Evolutionary conservation across 208 protist genomes (phyloP).

Genomic region (Lotmaria passim): DNA sequence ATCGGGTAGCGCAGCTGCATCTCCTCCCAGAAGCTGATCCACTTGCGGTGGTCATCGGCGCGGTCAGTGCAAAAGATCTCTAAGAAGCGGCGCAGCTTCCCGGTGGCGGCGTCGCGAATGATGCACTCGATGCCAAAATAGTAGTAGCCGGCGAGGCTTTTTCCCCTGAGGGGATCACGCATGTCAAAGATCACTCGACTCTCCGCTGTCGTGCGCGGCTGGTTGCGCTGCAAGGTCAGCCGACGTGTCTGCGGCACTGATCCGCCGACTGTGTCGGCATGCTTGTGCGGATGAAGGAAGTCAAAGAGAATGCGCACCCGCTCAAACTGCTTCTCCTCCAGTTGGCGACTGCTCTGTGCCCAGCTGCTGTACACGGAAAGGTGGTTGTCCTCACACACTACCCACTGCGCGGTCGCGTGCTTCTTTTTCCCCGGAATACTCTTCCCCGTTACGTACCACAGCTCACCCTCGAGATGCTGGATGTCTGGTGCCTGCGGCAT

Average conservation of each 20-base stretch:
- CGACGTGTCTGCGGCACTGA: constrained; percentile 17
- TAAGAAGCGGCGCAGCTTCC: constrained; percentile 31
- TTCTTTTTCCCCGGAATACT: constrained; percentile 38
- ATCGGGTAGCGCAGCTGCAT: constrained; percentile 41
- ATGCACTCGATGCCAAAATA: constrained; percentile 67
- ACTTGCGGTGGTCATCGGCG: constrained; percentile 41
- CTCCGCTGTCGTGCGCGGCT: constrained; percentile 11
- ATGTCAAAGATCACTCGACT: constrained; percentile 19
- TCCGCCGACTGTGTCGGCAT: constrained; percentile 13
- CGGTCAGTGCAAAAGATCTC: constrained; percentile 55
- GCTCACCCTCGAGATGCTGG: constrained; percentile 52
- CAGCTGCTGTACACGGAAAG: constrained; percentile 56
- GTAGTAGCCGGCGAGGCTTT: constrained; percentile 36
- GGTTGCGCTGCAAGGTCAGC: constrained; percentile 16
- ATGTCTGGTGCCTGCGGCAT: constrained; percentile 14
- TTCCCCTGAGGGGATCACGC: constrained; percentile 7
- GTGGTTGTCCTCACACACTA: constrained; percentile 51
- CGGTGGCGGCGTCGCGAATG: constrained; percentile 7
- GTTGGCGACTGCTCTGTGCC: constrained; percentile 33
- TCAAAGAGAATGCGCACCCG: constrained; percentile 52
- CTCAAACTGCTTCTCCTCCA: constrained; percentile 55
- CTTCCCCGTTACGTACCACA: constrained; percentile 55
- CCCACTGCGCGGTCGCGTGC: constrained; percentile 37
- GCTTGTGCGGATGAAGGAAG: constrained; percentile 48
- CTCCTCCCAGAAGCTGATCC: constrained; percentile 50